Evolutionary conservation across 148 eudicot genomes (phyloP).

Genomic region (Pouteria glomerata): DNA sequence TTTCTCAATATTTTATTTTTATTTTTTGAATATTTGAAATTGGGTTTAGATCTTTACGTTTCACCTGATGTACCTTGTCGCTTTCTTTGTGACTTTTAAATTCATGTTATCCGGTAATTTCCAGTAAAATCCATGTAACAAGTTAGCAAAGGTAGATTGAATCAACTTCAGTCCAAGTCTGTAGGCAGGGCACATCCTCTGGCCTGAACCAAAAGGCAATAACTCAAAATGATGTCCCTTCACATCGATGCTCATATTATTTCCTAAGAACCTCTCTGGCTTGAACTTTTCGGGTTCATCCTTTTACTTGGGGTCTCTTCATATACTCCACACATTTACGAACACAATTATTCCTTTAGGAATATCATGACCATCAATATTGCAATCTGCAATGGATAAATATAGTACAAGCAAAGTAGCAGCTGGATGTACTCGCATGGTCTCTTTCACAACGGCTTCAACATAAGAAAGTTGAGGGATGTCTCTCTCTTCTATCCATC

Average conservation of each 20-base stretch:
- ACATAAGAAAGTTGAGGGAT: background rate
- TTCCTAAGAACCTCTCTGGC: background rate
- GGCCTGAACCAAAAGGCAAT: slow-evolving; percentile 5
- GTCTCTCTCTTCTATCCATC: slow-evolving; percentile 5
- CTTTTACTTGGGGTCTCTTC: background rate
- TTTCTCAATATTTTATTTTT: too few species aligned
- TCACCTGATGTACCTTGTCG: background rate
- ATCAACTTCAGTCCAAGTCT: background rate
- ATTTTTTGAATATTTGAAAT: too few species aligned
- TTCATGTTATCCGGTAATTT: background rate
- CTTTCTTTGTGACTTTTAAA: background rate
- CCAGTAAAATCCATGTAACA: slow-evolving; percentile 4
- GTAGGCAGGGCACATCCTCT: slow-evolving; percentile 6
- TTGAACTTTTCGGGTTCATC: background rate
- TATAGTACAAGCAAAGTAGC: background rate
- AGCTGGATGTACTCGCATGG: background rate
- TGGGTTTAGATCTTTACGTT: too few species aligned
- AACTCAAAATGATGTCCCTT: slow-evolving; percentile 4
- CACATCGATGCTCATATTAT: background rate
- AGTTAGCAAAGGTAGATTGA: background rate
- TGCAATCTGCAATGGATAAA: background rate
- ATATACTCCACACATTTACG: background rate
- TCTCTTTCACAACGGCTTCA: background rate
- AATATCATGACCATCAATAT: background rate
- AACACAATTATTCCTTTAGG: background rate